These are phyloP conservation scores for Penicillium atrosanguineum DNA, from an alignment of 495 filamentous ascomycete species.

Conservation along the genomic window DNA sequence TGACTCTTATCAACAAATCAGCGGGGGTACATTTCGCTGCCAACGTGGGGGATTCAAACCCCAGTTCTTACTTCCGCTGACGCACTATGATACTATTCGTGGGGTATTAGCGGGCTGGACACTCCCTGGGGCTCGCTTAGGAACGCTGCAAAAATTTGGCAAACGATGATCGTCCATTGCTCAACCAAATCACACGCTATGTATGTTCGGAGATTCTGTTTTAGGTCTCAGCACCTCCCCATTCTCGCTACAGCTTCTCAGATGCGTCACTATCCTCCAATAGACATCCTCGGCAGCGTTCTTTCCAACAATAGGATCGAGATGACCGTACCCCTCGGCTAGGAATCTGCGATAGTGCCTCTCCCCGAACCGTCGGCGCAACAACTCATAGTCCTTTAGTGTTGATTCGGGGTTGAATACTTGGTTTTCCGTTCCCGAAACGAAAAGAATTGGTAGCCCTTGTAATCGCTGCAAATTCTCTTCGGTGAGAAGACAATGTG, in stretches of 20 bases:
- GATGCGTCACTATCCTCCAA: background rate
- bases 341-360: constrained; percentile 50
- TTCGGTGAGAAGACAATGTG: background rate
- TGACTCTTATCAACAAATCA: constrained; percentile 1
- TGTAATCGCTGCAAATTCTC: constrained; percentile 44
- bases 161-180: background rate
- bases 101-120: too few species aligned
- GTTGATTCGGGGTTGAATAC: constrained; percentile 60
- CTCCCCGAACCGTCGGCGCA: constrained; percentile 52
- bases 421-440: constrained; percentile 58
- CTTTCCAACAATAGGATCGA: constrained; percentile 66
- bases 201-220: background rate
- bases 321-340: constrained; percentile 62
- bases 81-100: too few species aligned
- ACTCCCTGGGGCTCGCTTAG: too few species aligned
- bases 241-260: background rate
- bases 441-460: constrained; percentile 56
- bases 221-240: background rate
- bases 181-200: background rate
- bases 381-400: constrained; percentile 53
- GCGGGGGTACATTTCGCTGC: background rate
- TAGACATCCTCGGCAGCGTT: constrained; percentile 44
- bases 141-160: background rate
- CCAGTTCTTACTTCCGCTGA: background rate
- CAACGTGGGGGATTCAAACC: background rate